Evolutionary conservation across 1,284 basidiomycete species (phyloP).

Genomic region (Somion occarium): DNA sequence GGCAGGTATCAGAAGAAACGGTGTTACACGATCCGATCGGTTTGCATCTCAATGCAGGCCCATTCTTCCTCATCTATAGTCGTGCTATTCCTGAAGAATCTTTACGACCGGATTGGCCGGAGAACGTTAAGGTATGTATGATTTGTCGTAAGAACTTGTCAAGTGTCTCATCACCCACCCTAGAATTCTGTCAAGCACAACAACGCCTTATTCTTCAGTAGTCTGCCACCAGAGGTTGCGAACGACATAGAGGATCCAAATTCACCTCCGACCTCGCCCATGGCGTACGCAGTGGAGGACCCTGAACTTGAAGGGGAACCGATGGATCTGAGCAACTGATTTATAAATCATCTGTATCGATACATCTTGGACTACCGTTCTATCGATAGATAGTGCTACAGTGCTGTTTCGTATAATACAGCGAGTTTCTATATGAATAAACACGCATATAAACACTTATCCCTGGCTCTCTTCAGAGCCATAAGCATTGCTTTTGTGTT

Average conservation of each 20-base stretch:
- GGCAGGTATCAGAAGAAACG: constrained; percentile 60
- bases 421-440: too few relatives aligned
- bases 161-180: too few relatives aligned
- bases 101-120: constrained; percentile 34
- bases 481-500: constrained; percentile 70
- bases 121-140: constrained; percentile 34
- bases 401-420: background rate
- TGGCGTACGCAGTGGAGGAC: background rate
- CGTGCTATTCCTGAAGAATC: constrained; percentile 37
- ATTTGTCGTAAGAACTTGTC: too few relatives aligned
- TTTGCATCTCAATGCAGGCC: constrained; percentile 67
- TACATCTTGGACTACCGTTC: background rate
- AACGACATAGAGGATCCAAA: constrained; percentile 20
- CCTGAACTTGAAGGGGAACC: background rate
- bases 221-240: constrained; percentile 21
- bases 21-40: constrained; percentile 65
- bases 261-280: constrained; percentile 22
- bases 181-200: constrained; percentile 29
- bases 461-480: constrained; percentile 51
- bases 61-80: constrained; percentile 70
- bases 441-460: too few relatives aligned
- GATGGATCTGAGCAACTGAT: constrained; percentile 2
- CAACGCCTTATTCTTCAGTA: constrained; percentile 25
- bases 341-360: background rate
- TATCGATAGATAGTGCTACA: background rate